A percentile compares a stretch with the other conserved stretches of the same genome.
Evolutionary conservation across 106 monocot species (phyloP).

Genomic region (Acorus calamus): DNA sequence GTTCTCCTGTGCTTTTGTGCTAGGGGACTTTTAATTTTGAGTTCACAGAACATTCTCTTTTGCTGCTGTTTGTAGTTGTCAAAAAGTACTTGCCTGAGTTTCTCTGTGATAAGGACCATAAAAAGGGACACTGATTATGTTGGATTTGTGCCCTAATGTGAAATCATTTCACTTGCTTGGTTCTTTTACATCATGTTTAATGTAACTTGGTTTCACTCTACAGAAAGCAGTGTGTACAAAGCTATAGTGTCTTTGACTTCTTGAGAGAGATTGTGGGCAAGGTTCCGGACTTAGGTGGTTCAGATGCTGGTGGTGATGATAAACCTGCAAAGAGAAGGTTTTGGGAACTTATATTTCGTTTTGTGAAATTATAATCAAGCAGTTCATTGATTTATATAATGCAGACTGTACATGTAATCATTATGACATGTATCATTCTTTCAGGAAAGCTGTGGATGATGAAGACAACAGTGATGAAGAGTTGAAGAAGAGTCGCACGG

Average conservation of each 20-base stretch:
- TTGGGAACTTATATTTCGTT: not conserved
- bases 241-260: conserved; percentile 63
- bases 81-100: too few species aligned
- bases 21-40: too few species aligned
- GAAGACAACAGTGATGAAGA: conserved; percentile 45
- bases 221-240: conserved; percentile 81
- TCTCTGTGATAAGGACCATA: too few species aligned
- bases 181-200: not conserved
- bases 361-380: too few species aligned
- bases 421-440: not conserved
- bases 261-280: conserved; percentile 61
- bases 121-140: too few species aligned
- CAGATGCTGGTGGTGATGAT: conserved; percentile 50
- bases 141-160: too few species aligned
- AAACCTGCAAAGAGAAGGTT: conserved; percentile 49
- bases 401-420: not conserved
- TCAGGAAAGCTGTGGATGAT: conserved; percentile 46
- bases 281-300: conserved; percentile 64
- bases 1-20: too few species aligned
- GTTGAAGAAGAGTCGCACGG: conserved; percentile 26
- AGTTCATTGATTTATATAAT: too few species aligned
- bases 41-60: too few species aligned
- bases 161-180: too few species aligned
- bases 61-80: too few species aligned
- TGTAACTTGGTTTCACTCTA: not conserved